phyloP scores from a whole-genome alignment of 352 stramenopile genomes.

The Globisporangium mamillatum region DNA sequence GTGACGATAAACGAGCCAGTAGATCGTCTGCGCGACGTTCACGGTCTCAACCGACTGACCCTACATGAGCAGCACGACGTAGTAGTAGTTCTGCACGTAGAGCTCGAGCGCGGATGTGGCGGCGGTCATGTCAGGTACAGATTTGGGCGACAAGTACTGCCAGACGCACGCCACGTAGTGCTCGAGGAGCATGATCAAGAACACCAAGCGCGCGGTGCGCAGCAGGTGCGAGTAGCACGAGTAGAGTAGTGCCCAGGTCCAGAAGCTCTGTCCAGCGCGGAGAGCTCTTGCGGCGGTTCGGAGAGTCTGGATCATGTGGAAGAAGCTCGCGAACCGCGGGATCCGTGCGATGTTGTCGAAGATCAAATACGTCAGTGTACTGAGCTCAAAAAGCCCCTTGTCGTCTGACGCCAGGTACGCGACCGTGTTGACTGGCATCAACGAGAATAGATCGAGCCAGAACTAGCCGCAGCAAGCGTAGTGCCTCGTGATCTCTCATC shows the following conservation, averaged over 20 bases:
- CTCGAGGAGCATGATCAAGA: conserved; percentile 5
- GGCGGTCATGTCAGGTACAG: background rate
- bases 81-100: conserved; percentile 2
- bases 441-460: conserved; percentile 1
- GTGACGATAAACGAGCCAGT: conserved; percentile 5
- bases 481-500: conserved; percentile 4
- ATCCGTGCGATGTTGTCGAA: background rate
- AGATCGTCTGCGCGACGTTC: conserved; percentile 4
- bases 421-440: background rate
- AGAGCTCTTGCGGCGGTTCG: background rate
- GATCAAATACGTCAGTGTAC: background rate
- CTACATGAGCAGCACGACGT: background rate
- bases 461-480: conserved; percentile 10
- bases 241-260: conserved; percentile 9
- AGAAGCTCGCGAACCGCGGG: background rate
- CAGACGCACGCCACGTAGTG: conserved; percentile 20
- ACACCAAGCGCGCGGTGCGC: conserved; percentile 5
- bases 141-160: background rate
- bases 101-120: background rate
- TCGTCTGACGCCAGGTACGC: background rate
- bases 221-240: conserved; percentile 21
- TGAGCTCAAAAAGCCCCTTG: background rate
- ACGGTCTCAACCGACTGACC: background rate
- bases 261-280: background rate
- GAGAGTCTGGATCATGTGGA: background rate